These are phyloP conservation scores for Globisporangium viniferum DNA, from an alignment of 352 stramenopile genomes.

Conservation along the genomic window DNA sequence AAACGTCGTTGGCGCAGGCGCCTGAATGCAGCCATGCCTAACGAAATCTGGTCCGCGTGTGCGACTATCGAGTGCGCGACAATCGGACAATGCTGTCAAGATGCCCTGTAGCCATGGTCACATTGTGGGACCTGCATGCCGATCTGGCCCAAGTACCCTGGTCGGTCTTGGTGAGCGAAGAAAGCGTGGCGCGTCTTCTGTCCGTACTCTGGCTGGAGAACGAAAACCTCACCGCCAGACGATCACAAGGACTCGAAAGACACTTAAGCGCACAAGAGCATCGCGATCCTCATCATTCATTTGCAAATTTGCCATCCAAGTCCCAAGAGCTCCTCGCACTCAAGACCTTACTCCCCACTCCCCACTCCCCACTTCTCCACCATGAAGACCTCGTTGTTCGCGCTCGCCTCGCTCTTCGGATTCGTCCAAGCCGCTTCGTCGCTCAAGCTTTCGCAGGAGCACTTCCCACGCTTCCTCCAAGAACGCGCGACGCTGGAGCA, in stretches of 20 bases:
- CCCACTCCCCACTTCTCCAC: slow-evolving; percentile 11
- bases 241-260: no score
- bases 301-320: slow-evolving; percentile 32
- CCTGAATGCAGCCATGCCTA: background rate
- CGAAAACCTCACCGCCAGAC: no score
- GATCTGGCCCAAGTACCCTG: background rate
- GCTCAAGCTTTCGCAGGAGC: slow-evolving; percentile 25
- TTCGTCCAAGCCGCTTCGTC: slow-evolving; percentile 15
- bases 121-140: background rate
- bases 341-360: slow-evolving; percentile 18
- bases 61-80: slow-evolving; percentile 12
- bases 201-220: no score
- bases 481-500: slow-evolving; percentile 33
- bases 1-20: background rate
- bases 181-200: no score
- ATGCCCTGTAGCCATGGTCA: background rate
- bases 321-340: background rate
- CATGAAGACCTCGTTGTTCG: slow-evolving; percentile 36
- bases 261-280: background rate
- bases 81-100: background rate
- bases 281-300: slow-evolving; percentile 15
- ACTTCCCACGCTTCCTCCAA: slow-evolving; percentile 44
- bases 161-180: background rate
- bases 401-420: slow-evolving; percentile 21
- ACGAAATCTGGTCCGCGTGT: background rate